A percentile compares a stretch with the other conserved stretches of the same genome.
phyloP scores from a whole-genome alignment of 164 flowering plant species.

The Vitis rupestris region DNA sequence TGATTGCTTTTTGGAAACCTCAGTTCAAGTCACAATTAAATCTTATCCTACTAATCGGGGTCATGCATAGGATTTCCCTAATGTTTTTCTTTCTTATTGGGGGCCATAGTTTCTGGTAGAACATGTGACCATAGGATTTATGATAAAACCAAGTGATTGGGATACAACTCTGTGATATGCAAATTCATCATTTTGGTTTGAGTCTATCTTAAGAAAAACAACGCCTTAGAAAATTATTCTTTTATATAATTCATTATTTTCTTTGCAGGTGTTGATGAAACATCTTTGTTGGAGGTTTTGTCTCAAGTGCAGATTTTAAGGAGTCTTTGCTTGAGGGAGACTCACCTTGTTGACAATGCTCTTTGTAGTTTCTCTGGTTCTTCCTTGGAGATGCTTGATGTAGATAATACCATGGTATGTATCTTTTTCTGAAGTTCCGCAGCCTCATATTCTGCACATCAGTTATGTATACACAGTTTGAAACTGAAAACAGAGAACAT shows the following conservation, averaged over 20 bases:
- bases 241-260: neutral
- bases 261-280: slow-evolving; percentile 45
- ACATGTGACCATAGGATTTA: no score
- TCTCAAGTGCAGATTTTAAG: slow-evolving; percentile 38
- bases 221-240: no score
- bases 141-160: no score
- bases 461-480: neutral
- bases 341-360: slow-evolving; percentile 44
- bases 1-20: no score
- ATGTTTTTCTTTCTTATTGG: no score
- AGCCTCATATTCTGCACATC: neutral
- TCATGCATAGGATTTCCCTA: no score
- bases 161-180: no score
- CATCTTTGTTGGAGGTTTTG: slow-evolving; percentile 49
- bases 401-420: slow-evolving; percentile 70
- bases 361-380: slow-evolving; percentile 47
- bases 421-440: neutral
- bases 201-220: no score
- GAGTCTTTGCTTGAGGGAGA: slow-evolving; percentile 61
- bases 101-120: no score
- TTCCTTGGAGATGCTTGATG: slow-evolving; percentile 68
- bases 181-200: no score
- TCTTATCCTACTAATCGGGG: no score
- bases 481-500: neutral
- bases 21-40: no score